Evolutionary conservation across 192 early-diverging fungal species (phyloP), one percentile per base, ranked within the genome.

Genomic region (Geranomyces variabilis): DNA sequence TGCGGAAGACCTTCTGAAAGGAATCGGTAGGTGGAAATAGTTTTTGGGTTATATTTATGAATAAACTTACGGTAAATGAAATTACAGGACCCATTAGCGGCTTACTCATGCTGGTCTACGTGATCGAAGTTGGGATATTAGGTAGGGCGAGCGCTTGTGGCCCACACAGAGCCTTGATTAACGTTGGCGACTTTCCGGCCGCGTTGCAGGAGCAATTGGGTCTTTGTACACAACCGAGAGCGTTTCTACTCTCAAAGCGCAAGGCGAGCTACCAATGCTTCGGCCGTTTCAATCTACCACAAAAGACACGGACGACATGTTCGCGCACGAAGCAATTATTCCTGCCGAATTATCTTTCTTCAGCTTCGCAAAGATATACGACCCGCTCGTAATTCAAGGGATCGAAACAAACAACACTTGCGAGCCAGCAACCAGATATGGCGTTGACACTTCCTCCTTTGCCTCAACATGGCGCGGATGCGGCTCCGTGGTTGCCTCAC

Each of bases 121-220:
- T 66, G 24, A 41, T 2, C 6, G 64, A 66, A 43, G 43, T 66
- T 21, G 46, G 56, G 12, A 44, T 66, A 13, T 21, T 55, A 14
- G n/a, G n/a, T n/a, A n/a, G n/a, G n/a, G n/a, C n/a, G n/a, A n/a
- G n/a, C n/a, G n/a, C n/a, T n/a, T n/a, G n/a, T n/a, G n/a, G n/a
- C n/a, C n/a, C n/a, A n/a, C n/a, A n/a, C n/a, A n/a, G n/a, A n/a
- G n/a, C n/a, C n/a, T n/a, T n/a, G n/a, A n/a, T n/a, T n/a, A n/a
- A n/a, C n/a, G n/a, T n/a, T n/a, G n/a, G n/a, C n/a, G n/a, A n/a
- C n/a, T n/a, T n/a, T n/a, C n/a, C n/a, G n/a, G n/a, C n/a, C n/a
- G n/a, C n/a, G n/a, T n/a, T n/a, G n/a, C n/a, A 41, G 51, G 51
- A 55, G 51, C 64, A 1, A 41, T 66, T 1, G 64, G 64, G 22